A percentile compares a stretch with the other conserved stretches of the same genome.
Conservation (phyloP, 1,284 basidiomycete species). For the Gymnopus androsaceus region DNA sequence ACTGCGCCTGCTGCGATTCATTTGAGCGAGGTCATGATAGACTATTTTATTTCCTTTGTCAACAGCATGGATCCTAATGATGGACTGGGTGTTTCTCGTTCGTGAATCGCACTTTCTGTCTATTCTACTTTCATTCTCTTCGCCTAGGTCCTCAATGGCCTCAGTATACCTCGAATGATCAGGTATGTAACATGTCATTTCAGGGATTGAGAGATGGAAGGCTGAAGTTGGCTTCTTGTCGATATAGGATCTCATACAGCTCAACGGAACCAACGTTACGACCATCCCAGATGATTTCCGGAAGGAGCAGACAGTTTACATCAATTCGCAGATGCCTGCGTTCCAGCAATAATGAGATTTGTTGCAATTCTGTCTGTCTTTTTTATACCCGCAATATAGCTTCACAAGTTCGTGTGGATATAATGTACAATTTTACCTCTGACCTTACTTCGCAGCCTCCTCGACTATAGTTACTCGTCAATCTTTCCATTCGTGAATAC, state of each 20-base stretch:
- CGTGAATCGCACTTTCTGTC: background rate
- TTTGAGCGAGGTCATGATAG: slow-evolving; percentile 1
- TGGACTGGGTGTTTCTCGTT: slow-evolving; percentile 40
- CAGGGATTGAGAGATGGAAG: background rate
- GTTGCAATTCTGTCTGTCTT: no score
- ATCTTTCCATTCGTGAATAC: no score
- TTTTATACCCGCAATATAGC: no score
- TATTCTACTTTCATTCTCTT: background rate
- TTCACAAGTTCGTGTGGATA: no score
- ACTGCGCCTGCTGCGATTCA: background rate
- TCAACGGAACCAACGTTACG: slow-evolving; percentile 23
- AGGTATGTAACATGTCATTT: slow-evolving; percentile 18
- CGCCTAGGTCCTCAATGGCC: slow-evolving; percentile 37
- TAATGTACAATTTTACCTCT: no score
- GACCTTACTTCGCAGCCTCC: no score
- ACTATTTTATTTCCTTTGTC: slow-evolving; percentile 4
- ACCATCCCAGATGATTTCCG: slow-evolving; percentile 27
- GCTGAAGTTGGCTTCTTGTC: background rate
- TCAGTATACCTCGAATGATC: slow-evolving; percentile 30
- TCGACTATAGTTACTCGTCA: no score
- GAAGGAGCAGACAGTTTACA: slow-evolving; percentile 24
- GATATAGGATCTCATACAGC: slow-evolving; percentile 16
- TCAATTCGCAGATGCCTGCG: background rate
- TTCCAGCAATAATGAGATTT: slow-evolving; percentile 3
- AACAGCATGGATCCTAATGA: slow-evolving; percentile 48